Conservation (phyloP, 2,329 filamentous ascomycete species). For the Diaporthe citri region DNA sequence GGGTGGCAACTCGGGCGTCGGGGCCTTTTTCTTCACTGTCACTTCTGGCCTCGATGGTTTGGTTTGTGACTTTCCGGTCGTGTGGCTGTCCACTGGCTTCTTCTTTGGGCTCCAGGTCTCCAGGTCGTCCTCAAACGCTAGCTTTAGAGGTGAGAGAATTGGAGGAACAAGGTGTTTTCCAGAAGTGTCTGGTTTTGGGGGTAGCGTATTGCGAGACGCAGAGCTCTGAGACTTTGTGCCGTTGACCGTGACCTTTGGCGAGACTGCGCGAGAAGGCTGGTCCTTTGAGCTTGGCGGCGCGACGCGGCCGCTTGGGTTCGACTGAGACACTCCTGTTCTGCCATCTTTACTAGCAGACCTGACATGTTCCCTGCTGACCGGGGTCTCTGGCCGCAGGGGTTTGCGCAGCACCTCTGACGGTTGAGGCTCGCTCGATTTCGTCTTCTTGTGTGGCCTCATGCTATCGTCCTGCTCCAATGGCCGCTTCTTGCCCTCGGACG, state of each 20-base stretch:
- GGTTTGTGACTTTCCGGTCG: slow-evolving; percentile 44
- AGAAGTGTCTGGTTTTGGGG: slow-evolving; percentile 54
- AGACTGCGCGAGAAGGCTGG: slow-evolving; percentile 31
- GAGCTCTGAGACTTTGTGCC: slow-evolving; percentile 53
- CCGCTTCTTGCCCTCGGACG: slow-evolving; percentile 62
- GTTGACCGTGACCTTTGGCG: slow-evolving; percentile 49
- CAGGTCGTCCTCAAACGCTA: slow-evolving; percentile 57
- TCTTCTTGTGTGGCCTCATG: slow-evolving; percentile 60
- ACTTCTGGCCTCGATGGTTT: slow-evolving; percentile 46
- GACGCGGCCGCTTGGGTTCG: slow-evolving; percentile 30
- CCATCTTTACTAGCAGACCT: slow-evolving; percentile 35
- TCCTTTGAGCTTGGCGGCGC: slow-evolving; percentile 34
- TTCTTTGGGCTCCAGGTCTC: slow-evolving; percentile 45
- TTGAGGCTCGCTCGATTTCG: slow-evolving; percentile 47
- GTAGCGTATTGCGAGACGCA: slow-evolving; percentile 51
- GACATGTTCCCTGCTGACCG: slow-evolving; percentile 33
- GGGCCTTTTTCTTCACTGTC: slow-evolving; percentile 51
- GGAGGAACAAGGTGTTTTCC: slow-evolving; percentile 61
- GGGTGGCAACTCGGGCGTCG: slow-evolving; percentile 57
- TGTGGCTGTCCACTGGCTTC: slow-evolving; percentile 52
- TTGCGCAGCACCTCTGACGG: slow-evolving; percentile 32
- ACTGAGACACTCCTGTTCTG: slow-evolving; percentile 28
- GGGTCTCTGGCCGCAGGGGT: slow-evolving; percentile 34
- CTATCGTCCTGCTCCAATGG: slow-evolving; percentile 58
- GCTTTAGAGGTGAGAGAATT: slow-evolving; percentile 64